Conservation (phyloP, 1,139 yeast species). For the Kodamaea plutei region DNA sequence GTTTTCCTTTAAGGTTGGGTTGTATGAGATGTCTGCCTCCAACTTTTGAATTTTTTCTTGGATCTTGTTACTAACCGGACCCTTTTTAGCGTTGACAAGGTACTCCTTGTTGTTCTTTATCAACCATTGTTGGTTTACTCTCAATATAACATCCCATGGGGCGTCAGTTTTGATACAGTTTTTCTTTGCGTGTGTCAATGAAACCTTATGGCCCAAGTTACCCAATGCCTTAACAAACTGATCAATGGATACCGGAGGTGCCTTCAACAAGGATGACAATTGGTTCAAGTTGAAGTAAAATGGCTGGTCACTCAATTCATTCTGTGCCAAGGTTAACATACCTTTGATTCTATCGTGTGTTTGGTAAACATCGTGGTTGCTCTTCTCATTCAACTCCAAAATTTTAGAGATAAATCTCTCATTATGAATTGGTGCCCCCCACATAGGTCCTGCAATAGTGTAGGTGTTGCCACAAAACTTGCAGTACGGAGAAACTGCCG, state of each 20-base stretch:
- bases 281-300: constrained; percentile 82
- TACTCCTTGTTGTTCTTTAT: constrained; percentile 34
- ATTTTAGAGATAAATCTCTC: constrained; percentile 60
- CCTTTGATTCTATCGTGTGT: constrained; percentile 86
- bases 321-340: constrained; percentile 78
- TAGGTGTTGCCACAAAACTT: constrained; percentile 62
- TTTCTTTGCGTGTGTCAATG: constrained; percentile 84
- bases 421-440: constrained; percentile 78
- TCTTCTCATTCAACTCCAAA: constrained; percentile 47
- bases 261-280: constrained; percentile 68
- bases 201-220: constrained; percentile 73
- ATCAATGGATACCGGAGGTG: constrained; percentile 79
- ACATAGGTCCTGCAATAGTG: constrained; percentile 95
- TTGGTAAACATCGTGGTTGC: constrained; percentile 56
- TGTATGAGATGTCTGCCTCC: constrained; percentile 23
- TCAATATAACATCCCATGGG: constrained; percentile 76
- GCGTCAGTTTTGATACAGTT: constrained; percentile 89
- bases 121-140: constrained; percentile 66
- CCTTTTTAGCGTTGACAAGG: constrained; percentile 12
- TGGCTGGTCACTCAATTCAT: constrained; percentile 61
- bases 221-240: constrained; percentile 77
- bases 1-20: constrained; percentile 34
- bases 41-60: constrained; percentile 24
- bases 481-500: constrained; percentile 35
- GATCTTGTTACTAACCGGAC: constrained; percentile 18